Percentiles rank a stretch among this genome's conserved stretches.
Evolutionary conservation across 805 yeast species (phyloP).

Genomic region (Ogataea siamensis): DNA sequence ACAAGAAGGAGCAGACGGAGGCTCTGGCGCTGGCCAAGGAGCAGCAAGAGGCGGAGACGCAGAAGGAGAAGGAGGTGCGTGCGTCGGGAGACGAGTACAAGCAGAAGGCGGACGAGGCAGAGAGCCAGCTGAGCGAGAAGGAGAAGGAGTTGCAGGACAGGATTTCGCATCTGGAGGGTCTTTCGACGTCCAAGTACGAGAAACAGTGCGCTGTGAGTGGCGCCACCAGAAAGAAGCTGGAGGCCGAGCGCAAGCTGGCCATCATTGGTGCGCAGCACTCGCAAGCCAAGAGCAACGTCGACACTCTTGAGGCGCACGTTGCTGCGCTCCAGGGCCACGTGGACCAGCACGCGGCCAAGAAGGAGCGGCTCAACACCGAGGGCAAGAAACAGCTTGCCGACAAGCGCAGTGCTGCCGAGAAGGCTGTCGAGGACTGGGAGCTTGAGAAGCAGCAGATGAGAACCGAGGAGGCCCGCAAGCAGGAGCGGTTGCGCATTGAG

Average conservation of each 20-base stretch:
- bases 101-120: conserved; percentile 38
- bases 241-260: conserved; percentile 37
- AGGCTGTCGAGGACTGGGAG: conserved; percentile 43
- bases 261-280: conserved; percentile 36
- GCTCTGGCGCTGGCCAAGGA: conserved; percentile 31
- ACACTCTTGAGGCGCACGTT: conserved; percentile 41
- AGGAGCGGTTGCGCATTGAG: conserved; percentile 42
- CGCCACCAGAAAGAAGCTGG: conserved; percentile 38
- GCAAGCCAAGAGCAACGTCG: conserved; percentile 39
- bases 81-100: conserved; percentile 40
- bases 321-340: conserved; percentile 42
- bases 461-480: conserved; percentile 43
- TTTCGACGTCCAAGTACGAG: conserved; percentile 42
- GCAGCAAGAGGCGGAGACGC: conserved; percentile 31
- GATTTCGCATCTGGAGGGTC: conserved; percentile 36
- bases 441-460: conserved; percentile 44
- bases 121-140: conserved; percentile 38
- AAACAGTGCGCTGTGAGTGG: conserved; percentile 31
- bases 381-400: conserved; percentile 38
- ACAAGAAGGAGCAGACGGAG: conserved; percentile 35
- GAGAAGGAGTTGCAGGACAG: conserved; percentile 37
- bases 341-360: conserved; percentile 44
- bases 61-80: conserved; percentile 37
- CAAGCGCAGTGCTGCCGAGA: conserved; percentile 42
- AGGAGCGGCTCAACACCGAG: conserved; percentile 35